A percentile compares a stretch with the other conserved stretches of the same genome.
Evolutionary conservation across 768 basidiomycete species (phyloP).

Genomic region (Ramaria rubella): DNA sequence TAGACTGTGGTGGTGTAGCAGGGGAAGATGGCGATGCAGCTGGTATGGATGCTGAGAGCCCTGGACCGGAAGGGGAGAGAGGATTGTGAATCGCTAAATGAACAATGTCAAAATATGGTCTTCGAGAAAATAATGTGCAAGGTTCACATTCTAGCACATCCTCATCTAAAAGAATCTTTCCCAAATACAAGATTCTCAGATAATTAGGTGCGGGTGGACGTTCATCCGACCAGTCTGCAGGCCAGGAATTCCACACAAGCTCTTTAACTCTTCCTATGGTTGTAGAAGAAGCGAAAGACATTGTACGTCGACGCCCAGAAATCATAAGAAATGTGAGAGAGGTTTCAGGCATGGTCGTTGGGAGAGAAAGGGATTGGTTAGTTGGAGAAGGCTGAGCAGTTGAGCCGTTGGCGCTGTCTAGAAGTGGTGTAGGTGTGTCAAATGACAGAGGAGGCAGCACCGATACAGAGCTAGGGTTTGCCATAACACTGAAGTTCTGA

Average conservation of each 20-base stretch:
- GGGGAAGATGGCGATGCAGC: conserved; percentile 21
- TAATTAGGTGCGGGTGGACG: conserved; percentile 72
- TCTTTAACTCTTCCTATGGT: conserved; percentile 77
- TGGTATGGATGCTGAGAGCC: conserved; percentile 11
- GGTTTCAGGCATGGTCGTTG: conserved; percentile 42
- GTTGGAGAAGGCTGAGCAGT: background rate
- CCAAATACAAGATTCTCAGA: conserved; percentile 68
- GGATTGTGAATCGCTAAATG: background rate
- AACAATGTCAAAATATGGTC: background rate
- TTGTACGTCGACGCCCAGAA: conserved; percentile 58
- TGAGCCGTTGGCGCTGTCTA: background rate
- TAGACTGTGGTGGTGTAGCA: conserved; percentile 34
- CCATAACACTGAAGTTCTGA: background rate
- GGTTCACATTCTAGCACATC: conserved; percentile 57
- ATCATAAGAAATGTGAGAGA: conserved; percentile 68
- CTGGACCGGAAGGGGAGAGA: conserved; percentile 10
- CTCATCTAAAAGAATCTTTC: conserved; percentile 79
- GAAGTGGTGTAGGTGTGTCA: background rate
- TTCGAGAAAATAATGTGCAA: background rate
- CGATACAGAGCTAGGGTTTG: background rate
- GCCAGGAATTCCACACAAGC: conserved; percentile 80
- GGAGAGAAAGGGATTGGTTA: background rate
- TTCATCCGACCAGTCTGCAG: conserved; percentile 73
- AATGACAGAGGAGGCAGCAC: background rate
- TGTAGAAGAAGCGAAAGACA: conserved; percentile 69